These are phyloP conservation scores for Zostera marina DNA, from an alignment of 116 monocot species.

Conservation along the genomic window DNA sequence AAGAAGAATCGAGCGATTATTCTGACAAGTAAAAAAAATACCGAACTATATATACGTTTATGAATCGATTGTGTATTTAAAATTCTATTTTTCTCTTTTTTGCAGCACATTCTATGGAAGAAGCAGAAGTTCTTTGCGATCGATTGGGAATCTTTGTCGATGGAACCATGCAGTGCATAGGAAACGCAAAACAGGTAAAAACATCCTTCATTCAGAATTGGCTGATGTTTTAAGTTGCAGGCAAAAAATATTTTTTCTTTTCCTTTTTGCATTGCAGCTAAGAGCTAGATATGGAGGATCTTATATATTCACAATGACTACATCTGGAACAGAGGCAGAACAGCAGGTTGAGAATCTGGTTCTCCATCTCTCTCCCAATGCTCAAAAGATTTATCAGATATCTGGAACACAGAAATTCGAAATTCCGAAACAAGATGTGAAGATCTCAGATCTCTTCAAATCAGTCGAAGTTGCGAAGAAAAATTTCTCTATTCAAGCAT, in stretches of 20 bases:
- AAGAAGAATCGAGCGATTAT: slow-evolving; percentile 38
- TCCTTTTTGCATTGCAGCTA: slow-evolving; percentile 2
- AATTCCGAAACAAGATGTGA: slow-evolving; percentile 11
- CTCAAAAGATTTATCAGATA: slow-evolving; percentile 6
- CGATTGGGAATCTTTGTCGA: slow-evolving; percentile 45
- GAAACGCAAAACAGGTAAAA: slow-evolving; percentile 51
- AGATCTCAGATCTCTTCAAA: slow-evolving; percentile 5
- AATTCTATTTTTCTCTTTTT: not conserved
- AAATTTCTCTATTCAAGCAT: slow-evolving; percentile 4
- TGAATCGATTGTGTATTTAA: no score
- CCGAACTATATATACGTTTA: no score
- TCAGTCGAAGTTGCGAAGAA: slow-evolving; percentile 4
- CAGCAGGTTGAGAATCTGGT: slow-evolving; percentile 7
- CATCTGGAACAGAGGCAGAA: slow-evolving; percentile 5
- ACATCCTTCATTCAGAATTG: no score
- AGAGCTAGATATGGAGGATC: slow-evolving; percentile 11
- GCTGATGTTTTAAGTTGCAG: not conserved
- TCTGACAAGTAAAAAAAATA: slow-evolving; percentile 22
- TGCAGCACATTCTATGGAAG: slow-evolving; percentile 76
- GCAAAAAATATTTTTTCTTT: not conserved
- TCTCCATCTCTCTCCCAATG: not conserved
- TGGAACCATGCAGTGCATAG: slow-evolving; percentile 58
- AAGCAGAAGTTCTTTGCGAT: slow-evolving; percentile 56
- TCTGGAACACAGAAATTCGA: slow-evolving; percentile 12
- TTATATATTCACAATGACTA: slow-evolving; percentile 10